Evolutionary conservation across 139 green algal genomes (phyloP), one percentile per base, ranked within the genome.

Genomic region (Chlamydomonas sp.): DNA sequence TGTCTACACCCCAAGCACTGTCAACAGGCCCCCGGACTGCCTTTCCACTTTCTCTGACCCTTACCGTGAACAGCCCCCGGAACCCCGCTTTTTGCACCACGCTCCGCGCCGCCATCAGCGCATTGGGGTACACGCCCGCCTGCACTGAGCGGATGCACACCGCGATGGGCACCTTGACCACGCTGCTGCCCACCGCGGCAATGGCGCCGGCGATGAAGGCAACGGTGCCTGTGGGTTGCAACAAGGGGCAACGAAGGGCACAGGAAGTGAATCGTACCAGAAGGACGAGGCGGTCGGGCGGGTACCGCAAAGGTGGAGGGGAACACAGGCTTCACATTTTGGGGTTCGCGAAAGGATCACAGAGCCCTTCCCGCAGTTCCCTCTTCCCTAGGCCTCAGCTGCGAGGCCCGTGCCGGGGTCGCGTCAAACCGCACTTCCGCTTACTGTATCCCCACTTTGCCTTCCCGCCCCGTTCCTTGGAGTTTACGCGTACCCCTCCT

Each of bases 81-180:
- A 88, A 73, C 6, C 96, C 96, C 14, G 94, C 96, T 9, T 92
- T 92, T 10, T 5, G 60, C 18, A 92, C 89, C 86, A 99, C 98
- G 6, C 78, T 90, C 6, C 79, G 67, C 0, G 93, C 92, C 62
- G 97, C 96, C 15, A 91, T 67, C n/a, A 98, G 89, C 1, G 95
- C 92, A 77, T 98, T 98, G 12, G 91, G 90, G 86, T 99, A 98
- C 10, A 98, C 89, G 20, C 94, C 95, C 68, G 96, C 96, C 90
- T 98, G 95, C 60, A 98, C 95, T 18, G 80, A 94, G 71, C 96
- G 95, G 88, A 98, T 98, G 91, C 96, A 98, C 57, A 98, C 96
- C n/a, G 96, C 96, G 31, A 97, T 92, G 61, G 96, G 96, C 80
- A 98, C 96, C 85, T 98, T 98, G 58, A 98, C 96, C 64, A 95